Conservation (phyloP, 2,329 filamentous ascomycete genomes). For the Clonostachys chloroleuca region DNA sequence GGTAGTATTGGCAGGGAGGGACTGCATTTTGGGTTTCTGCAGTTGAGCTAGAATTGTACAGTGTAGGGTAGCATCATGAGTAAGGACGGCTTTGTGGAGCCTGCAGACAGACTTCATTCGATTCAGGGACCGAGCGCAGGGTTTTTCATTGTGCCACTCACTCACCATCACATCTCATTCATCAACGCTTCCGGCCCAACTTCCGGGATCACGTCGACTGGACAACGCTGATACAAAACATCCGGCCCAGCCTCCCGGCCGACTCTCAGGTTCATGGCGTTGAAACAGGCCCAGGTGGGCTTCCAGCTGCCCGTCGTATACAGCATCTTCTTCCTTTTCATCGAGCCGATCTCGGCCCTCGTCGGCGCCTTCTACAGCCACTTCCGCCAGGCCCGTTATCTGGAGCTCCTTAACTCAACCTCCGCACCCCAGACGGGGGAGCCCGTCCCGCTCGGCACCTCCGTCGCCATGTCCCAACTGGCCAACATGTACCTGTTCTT, state of each 20-base stretch:
- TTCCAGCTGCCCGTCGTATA: constrained; percentile 57
- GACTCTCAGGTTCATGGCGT: background rate
- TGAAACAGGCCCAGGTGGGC: constrained; percentile 11
- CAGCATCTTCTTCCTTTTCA: constrained; percentile 68
- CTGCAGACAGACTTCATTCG: too few species aligned
- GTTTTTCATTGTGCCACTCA: background rate
- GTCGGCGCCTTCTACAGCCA: constrained; percentile 48
- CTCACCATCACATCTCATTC: background rate
- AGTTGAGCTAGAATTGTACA: too few species aligned
- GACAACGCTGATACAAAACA: too few species aligned
- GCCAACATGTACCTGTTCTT: constrained; percentile 77
- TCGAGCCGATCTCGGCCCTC: constrained; percentile 58
- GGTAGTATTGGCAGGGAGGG: too few species aligned
- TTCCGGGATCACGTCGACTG: too few species aligned
- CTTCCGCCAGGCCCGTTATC: constrained; percentile 50
- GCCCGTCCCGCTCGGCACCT: constrained; percentile 52
- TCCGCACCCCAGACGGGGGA: constrained; percentile 24
- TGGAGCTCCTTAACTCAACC: constrained; percentile 55
- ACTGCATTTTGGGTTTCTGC: too few species aligned
- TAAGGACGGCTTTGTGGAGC: too few species aligned
- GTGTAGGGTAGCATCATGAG: too few species aligned
- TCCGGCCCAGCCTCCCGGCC: too few species aligned
- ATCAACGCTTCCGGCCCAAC: background rate
- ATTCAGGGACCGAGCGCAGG: too few species aligned
- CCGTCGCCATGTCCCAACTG: constrained; percentile 68